A percentile compares a stretch with the other conserved stretches of the same genome.
Evolutionary conservation across 1,284 basidiomycete genomes (phyloP).

Genomic region (Cutaneotrichosporon sp.): DNA sequence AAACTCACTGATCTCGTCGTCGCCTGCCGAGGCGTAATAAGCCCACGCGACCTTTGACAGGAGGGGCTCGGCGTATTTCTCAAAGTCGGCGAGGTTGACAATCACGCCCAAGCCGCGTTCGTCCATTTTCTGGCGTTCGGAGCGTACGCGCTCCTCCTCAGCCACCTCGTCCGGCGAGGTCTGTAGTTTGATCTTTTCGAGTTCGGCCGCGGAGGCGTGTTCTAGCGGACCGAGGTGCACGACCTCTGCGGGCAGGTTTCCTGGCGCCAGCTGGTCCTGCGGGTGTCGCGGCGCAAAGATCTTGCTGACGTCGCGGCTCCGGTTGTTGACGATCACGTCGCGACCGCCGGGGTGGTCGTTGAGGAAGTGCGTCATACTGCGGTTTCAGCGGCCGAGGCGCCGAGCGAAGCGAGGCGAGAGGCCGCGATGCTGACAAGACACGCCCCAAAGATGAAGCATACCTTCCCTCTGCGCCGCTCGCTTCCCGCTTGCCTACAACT

Average conservation of each 20-base stretch:
- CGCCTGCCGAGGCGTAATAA: slow-evolving; percentile 75
- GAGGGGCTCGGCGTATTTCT: slow-evolving; percentile 57
- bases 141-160: slow-evolving; percentile 30
- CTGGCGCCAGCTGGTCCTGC: slow-evolving; percentile 36
- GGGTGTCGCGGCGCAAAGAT: slow-evolving; percentile 45
- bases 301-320: slow-evolving; percentile 39
- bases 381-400: slow-evolving; percentile 2
- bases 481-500: no score
- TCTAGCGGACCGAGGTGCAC: slow-evolving; percentile 26
- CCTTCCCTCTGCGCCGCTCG: no score
- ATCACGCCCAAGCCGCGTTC: slow-evolving; percentile 37
- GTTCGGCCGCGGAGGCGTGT: slow-evolving; percentile 28
- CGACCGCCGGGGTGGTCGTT: slow-evolving; percentile 43
- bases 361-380: slow-evolving; percentile 40
- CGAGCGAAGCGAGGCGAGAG: neutral
- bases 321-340: slow-evolving; percentile 39
- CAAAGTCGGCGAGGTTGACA: slow-evolving; percentile 43
- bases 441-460: neutral
- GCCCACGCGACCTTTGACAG: slow-evolving; percentile 67
- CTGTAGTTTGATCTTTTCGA: slow-evolving; percentile 30
- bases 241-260: slow-evolving; percentile 37
- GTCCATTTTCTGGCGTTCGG: slow-evolving; percentile 34
- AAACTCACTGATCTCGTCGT: slow-evolving; percentile 69
- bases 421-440: no score
- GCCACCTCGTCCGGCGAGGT: slow-evolving; percentile 34